These are phyloP conservation scores for Aspergillus avenaceus DNA, from an alignment of 495 filamentous ascomycete species.

Conservation along the genomic window DNA sequence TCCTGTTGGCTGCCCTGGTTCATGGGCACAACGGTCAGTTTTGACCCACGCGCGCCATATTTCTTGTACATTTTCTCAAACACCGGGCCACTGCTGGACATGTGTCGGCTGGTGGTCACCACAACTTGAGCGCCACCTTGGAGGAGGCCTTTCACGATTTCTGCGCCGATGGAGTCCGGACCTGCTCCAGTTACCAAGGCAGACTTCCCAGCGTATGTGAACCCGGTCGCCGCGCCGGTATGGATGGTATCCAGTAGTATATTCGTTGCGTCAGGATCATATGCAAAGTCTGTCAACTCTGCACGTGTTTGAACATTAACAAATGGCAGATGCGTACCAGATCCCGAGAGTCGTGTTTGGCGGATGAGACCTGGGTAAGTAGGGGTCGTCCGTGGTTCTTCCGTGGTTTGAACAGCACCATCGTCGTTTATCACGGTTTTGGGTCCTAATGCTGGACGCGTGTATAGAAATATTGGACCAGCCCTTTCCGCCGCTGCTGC, in stretches of 20 bases:
- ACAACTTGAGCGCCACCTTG: constrained; percentile 21
- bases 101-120: constrained; percentile 20
- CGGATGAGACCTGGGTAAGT: too few species aligned
- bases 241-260: background rate
- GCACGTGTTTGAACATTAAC: too few species aligned
- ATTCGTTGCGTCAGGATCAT: background rate
- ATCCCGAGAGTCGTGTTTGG: too few species aligned
- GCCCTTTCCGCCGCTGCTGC: too few species aligned
- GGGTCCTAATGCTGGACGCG: too few species aligned
- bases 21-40: constrained; percentile 20
- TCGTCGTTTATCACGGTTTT: too few species aligned
- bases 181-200: constrained; percentile 25
- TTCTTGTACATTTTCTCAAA: constrained; percentile 17
- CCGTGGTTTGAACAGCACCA: too few species aligned
- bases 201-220: constrained; percentile 4
- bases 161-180: constrained; percentile 17
- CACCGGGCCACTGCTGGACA: background rate
- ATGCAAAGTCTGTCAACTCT: too few species aligned
- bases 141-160: constrained; percentile 14
- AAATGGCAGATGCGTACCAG: too few species aligned
- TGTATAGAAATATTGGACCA: too few species aligned
- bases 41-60: constrained; percentile 15
- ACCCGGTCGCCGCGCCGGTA: background rate
- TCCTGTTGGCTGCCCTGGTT: constrained; percentile 29
- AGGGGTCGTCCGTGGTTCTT: too few species aligned